A percentile compares a stretch with the other conserved stretches of the same genome.
Conservation (phyloP, 2,329 filamentous ascomycete genomes). For the Diaporthe aspalathi region DNA sequence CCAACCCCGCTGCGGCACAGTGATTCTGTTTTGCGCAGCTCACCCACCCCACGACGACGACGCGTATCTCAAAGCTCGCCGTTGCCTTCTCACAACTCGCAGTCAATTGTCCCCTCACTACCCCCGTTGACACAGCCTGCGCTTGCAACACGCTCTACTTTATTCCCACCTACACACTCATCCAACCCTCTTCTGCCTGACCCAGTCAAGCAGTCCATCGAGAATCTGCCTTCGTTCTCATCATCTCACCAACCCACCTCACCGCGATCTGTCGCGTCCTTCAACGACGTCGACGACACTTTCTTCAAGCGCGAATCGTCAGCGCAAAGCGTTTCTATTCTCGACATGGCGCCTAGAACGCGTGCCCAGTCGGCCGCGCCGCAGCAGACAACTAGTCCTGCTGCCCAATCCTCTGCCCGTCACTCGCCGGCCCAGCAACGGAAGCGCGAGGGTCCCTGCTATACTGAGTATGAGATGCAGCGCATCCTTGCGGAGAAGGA, state of each 20-base stretch:
- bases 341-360: constrained; percentile 24
- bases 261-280: constrained; percentile 36
- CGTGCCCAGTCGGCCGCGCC: constrained; percentile 24
- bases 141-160: constrained; percentile 11
- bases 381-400: constrained; percentile 22
- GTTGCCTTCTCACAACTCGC: constrained; percentile 31
- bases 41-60: constrained; percentile 13
- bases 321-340: constrained; percentile 27
- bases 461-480: constrained; percentile 29
- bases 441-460: constrained; percentile 30
- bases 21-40: constrained; percentile 16
- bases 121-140: constrained; percentile 24
- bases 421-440: constrained; percentile 1
- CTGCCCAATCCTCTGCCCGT: constrained; percentile 4
- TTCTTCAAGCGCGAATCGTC: constrained; percentile 38
- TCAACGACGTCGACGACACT: constrained; percentile 36
- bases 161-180: constrained; percentile 27
- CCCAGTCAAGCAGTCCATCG: constrained; percentile 39
- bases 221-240: constrained; percentile 27
- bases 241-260: constrained; percentile 31
- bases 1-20: constrained; percentile 11
- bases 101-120: background rate
- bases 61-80: constrained; percentile 16
- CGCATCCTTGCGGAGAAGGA: constrained; percentile 48
- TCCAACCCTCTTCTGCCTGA: constrained; percentile 33